Evolutionary conservation across 176 grass and related monocot species (phyloP), one percentile per base, ranked within the genome.

Genomic region (Oryza meridionalis): DNA sequence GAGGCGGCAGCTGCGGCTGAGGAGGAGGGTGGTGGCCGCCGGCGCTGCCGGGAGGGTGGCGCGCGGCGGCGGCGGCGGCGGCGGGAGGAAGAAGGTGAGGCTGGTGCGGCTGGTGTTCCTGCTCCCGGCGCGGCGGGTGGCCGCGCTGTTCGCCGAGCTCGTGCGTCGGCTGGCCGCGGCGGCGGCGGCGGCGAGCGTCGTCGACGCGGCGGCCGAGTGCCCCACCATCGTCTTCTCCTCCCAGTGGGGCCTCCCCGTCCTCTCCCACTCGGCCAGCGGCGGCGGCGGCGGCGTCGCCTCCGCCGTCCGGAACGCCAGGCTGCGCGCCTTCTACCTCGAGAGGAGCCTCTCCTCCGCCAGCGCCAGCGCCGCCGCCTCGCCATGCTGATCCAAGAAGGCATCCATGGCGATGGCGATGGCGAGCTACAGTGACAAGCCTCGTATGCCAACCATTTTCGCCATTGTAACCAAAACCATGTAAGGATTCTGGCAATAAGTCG

Each of bases 201-300:
- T 21, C 6, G 77, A 62, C 26, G 76, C 14, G 1, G 79, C 82
- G 1, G 44, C 55, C 0, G 90, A 86, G 70, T 94, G 83, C 80
- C 90, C 92, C 11, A 63, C 87, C 87, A 90, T 94, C 59, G 90
- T 87, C 4, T 92, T 94, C 84, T 92, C 92, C 62, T 84, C 90
- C 16, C 92, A 94, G 87, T 94, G 87, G 92, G 92, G 92, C 13
- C 79, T 94, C 65, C 92, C 92, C 37, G 82, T 92, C 62, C 84
- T 94, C 14, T 92, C 90, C 11, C 92, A 94, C 81, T 87, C 84
- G 11, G 47, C 40, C 7, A 80, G 84, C 77, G 66, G 27, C 85
- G 81, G 37, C 22, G 71, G 84, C 77, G 47, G 11, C 82, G 78
- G 27, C 31, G 72, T 22, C 7, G 29, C 29, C 29, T 29, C 29